phyloP scores from a whole-genome alignment of 306 rosid species.

The Dryas drummondii region DNA sequence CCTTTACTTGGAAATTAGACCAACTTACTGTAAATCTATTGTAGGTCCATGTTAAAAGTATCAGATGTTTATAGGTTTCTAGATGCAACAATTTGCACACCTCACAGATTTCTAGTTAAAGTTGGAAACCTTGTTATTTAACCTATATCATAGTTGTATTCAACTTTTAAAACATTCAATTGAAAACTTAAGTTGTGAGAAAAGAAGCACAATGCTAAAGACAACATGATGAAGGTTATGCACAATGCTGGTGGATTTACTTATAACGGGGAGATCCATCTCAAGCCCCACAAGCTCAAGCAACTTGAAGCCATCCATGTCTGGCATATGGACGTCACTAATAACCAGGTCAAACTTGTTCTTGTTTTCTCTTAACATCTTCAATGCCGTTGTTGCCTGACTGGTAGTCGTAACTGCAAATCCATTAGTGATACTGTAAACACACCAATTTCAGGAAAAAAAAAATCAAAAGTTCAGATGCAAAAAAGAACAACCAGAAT shows the following conservation, averaged over 20 bases:
- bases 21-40: too few species aligned
- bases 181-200: not conserved
- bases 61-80: not conserved
- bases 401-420: slow-evolving; percentile 82
- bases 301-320: slow-evolving; percentile 99
- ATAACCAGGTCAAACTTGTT: slow-evolving; percentile 86
- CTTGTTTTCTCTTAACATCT: slow-evolving; percentile 78
- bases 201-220: not conserved
- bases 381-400: slow-evolving; percentile 78
- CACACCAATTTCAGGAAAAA: not conserved
- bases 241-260: slow-evolving; percentile 41
- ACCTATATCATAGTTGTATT: not conserved
- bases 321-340: slow-evolving; percentile 99
- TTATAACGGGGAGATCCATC: slow-evolving; percentile 99
- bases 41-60: not conserved
- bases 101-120: not conserved
- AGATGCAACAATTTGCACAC: not conserved
- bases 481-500: slow-evolving; percentile 1
- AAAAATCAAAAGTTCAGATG: not conserved
- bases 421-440: slow-evolving; percentile 18
- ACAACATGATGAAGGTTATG: slow-evolving; percentile 4
- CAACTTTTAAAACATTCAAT: not conserved
- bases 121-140: not conserved
- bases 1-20: too few species aligned
- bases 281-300: slow-evolving; percentile 97